Evolutionary conservation across 2,329 filamentous ascomycete genomes (phyloP).

Genomic region (Fusarium nelsonii): DNA sequence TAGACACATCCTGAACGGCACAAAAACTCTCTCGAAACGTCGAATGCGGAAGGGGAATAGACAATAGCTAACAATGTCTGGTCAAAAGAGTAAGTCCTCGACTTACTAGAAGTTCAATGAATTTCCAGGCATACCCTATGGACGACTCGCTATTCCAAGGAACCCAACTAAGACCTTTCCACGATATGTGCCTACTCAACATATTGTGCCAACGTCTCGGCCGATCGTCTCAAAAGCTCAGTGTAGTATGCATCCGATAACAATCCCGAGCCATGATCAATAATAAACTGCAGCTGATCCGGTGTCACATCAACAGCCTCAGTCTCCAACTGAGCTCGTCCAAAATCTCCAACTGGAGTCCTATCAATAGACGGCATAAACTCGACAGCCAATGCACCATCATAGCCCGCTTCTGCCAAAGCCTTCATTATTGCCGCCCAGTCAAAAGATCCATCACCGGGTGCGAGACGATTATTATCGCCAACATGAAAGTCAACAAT

Average conservation of each 20-base stretch:
- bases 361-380: constrained; percentile 42
- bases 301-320: constrained; percentile 13
- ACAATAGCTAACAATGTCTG: too few relatives aligned
- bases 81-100: too few relatives aligned
- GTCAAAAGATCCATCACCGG: constrained; percentile 34
- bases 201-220: constrained; percentile 19
- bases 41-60: too few relatives aligned
- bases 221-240: constrained; percentile 18
- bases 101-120: too few relatives aligned
- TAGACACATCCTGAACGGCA: too few relatives aligned
- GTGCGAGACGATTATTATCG: constrained; percentile 36
- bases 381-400: constrained; percentile 32
- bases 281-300: constrained; percentile 36
- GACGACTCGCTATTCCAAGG: too few relatives aligned
- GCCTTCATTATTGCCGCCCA: constrained; percentile 32
- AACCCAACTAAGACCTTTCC: neutral
- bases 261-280: constrained; percentile 36
- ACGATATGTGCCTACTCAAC: neutral
- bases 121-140: too few relatives aligned
- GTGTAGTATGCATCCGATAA: constrained; percentile 34
- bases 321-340: constrained; percentile 27
- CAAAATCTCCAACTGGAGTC: constrained; percentile 24
- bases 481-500: constrained; percentile 39
- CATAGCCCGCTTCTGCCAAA: constrained; percentile 18
- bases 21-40: too few relatives aligned